phyloP scores from a whole-genome alignment of 2,329 filamentous ascomycete genomes.

The Aureobasidium subglaciale region DNA sequence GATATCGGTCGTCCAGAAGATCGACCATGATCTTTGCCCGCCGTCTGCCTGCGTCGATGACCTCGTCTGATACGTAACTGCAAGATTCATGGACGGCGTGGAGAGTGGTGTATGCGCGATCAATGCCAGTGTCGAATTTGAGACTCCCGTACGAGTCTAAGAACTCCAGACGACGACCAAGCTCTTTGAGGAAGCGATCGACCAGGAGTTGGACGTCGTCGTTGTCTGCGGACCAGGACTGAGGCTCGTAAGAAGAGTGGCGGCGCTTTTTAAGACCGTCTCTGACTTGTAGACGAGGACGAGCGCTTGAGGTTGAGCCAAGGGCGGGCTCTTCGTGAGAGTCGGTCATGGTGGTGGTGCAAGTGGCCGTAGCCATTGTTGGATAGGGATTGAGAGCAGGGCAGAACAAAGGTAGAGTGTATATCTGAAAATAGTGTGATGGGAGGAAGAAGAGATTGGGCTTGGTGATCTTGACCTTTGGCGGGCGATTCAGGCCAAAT shows the following conservation, averaged over 20 bases:
- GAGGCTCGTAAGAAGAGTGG: conserved; percentile 41
- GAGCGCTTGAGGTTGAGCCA: conserved; percentile 32
- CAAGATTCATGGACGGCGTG: conserved; percentile 83
- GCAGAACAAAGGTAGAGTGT: neutral
- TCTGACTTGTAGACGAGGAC: conserved; percentile 27
- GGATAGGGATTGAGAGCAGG: neutral
- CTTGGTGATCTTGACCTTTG: conserved; percentile 4
- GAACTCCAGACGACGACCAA: conserved; percentile 79
- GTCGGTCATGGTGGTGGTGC: conserved; percentile 24
- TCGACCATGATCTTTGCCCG: conserved; percentile 86
- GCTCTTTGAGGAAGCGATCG: conserved; percentile 74
- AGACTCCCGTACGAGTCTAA: conserved; percentile 82
- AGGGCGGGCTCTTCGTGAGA: conserved; percentile 38
- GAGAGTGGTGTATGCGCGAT: conserved; percentile 76
- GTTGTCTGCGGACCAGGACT: conserved; percentile 38
- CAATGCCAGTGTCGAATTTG: conserved; percentile 74
- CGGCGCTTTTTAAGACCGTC: conserved; percentile 31
- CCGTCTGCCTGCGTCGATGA: conserved; percentile 78
- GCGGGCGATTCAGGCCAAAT: neutral
- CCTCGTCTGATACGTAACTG: conserved; percentile 80
- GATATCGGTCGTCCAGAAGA: conserved; percentile 79
- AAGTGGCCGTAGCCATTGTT: conserved; percentile 18
- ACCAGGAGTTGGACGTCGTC: conserved; percentile 47
- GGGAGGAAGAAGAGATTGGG: neutral
- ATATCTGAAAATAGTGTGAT: neutral